These are phyloP conservation scores for Lipomyces oligophaga DNA, from an alignment of 805 yeast genomes.

Conservation along the genomic window DNA sequence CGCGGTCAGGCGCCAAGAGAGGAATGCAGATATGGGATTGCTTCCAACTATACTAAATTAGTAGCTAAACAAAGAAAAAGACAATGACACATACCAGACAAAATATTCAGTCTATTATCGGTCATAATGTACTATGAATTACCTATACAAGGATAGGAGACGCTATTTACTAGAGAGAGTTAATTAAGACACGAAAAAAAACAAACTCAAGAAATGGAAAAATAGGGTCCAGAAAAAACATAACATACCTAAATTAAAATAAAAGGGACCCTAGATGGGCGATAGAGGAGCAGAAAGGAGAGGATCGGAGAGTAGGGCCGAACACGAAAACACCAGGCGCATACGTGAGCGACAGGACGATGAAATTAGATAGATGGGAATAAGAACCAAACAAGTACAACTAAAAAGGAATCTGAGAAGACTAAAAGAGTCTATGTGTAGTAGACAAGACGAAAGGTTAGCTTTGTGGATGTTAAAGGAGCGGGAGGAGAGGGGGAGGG, in stretches of 20 bases:
- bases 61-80: not conserved
- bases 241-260: too few relatives aligned
- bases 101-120: slow-evolving; percentile 12
- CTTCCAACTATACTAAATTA: slow-evolving; percentile 23
- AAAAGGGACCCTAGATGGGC: too few relatives aligned
- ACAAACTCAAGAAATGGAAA: too few relatives aligned
- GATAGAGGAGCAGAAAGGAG: not conserved
- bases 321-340: too few relatives aligned
- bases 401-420: not conserved
- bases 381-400: not conserved
- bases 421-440: not conserved
- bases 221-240: too few relatives aligned
- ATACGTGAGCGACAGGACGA: slow-evolving; percentile 1
- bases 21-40: slow-evolving; percentile 29
- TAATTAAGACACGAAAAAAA: too few relatives aligned
- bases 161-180: too few relatives aligned
- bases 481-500: not conserved
- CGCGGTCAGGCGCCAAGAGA: slow-evolving; percentile 29
- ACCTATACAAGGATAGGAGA: not conserved
- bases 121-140: slow-evolving; percentile 1
- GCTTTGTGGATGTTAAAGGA: too few relatives aligned
- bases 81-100: slow-evolving; percentile 10
- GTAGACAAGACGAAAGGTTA: too few relatives aligned
- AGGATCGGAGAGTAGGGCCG: too few relatives aligned
- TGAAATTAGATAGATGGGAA: not conserved